A percentile compares a stretch with the other conserved stretches of the same genome.
Evolutionary conservation across 192 early-diverging fungal species (phyloP).

Genomic region (Allomyces macrogynus): DNA sequence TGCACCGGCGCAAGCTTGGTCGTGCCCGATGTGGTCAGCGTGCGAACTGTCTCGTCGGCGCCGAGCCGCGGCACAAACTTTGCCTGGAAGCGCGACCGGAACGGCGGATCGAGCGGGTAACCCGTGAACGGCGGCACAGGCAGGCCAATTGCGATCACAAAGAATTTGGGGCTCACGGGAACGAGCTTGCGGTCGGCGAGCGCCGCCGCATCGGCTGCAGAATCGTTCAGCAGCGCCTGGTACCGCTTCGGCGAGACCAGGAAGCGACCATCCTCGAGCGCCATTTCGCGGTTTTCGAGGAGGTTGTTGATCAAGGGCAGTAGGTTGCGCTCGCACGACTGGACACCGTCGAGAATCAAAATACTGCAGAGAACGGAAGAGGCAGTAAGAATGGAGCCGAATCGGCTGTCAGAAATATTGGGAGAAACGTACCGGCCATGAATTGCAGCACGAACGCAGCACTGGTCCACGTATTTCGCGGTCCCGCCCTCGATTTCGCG

Average conservation of each 20-base stretch:
- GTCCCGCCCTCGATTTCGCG: slow-evolving; percentile 44
- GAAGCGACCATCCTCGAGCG: slow-evolving; percentile 57
- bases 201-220: slow-evolving; percentile 18
- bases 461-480: slow-evolving; percentile 37
- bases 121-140: slow-evolving; percentile 49
- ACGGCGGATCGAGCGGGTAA: slow-evolving; percentile 55
- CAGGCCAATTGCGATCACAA: slow-evolving; percentile 54
- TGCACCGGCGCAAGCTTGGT: slow-evolving; percentile 48
- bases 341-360: slow-evolving; percentile 41
- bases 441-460: slow-evolving; percentile 37
- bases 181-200: slow-evolving; percentile 39
- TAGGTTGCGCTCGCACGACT: slow-evolving; percentile 69
- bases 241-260: slow-evolving; percentile 50
- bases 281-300: slow-evolving; percentile 71
- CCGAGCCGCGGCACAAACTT: slow-evolving; percentile 36
- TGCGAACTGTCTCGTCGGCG: slow-evolving; percentile 36
- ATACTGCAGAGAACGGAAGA: slow-evolving; percentile 8
- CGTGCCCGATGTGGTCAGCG: slow-evolving; percentile 47
- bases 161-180: slow-evolving; percentile 39
- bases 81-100: slow-evolving; percentile 57
- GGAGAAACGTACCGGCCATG: slow-evolving; percentile 21
- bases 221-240: slow-evolving; percentile 25
- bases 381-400: slow-evolving; percentile 22
- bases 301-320: slow-evolving; percentile 68
- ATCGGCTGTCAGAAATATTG: slow-evolving; percentile 6